Evolutionary conservation across 345 rosid species (phyloP).

Genomic region (Gossypium anomalum): DNA sequence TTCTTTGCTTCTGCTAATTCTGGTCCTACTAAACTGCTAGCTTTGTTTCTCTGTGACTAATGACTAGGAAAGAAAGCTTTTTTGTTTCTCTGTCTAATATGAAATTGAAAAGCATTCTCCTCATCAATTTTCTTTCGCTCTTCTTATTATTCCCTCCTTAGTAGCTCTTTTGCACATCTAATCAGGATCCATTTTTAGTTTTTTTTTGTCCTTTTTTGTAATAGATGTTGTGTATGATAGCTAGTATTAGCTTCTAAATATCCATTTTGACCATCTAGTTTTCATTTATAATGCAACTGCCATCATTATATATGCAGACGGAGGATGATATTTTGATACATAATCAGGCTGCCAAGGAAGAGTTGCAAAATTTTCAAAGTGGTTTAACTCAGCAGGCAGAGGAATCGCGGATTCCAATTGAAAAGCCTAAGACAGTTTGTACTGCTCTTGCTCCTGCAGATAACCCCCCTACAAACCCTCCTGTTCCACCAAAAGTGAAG

Average conservation of each 20-base stretch:
- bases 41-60: not conserved
- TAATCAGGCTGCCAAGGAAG: constrained; percentile 43
- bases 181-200: not conserved
- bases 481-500: constrained; percentile 23
- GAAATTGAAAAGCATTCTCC: not conserved
- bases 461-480: constrained; percentile 15
- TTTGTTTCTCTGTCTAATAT: not conserved
- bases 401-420: constrained; percentile 15
- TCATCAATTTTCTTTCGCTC: not conserved
- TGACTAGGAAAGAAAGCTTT: not conserved
- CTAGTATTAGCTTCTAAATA: not conserved
- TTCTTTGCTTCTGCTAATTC: not conserved
- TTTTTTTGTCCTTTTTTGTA: not conserved
- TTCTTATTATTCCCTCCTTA: not conserved
- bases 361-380: constrained; percentile 27
- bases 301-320: constrained; percentile 6
- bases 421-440: constrained; percentile 5
- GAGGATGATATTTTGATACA: constrained; percentile 27
- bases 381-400: constrained; percentile 26
- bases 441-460: constrained; percentile 30
- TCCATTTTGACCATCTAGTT: not conserved
- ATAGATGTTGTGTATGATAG: not conserved
- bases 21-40: not conserved
- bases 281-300: not conserved
- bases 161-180: not conserved